Conservation (phyloP, 257 asterid genomes). For the Nicotiana noctiflora region DNA sequence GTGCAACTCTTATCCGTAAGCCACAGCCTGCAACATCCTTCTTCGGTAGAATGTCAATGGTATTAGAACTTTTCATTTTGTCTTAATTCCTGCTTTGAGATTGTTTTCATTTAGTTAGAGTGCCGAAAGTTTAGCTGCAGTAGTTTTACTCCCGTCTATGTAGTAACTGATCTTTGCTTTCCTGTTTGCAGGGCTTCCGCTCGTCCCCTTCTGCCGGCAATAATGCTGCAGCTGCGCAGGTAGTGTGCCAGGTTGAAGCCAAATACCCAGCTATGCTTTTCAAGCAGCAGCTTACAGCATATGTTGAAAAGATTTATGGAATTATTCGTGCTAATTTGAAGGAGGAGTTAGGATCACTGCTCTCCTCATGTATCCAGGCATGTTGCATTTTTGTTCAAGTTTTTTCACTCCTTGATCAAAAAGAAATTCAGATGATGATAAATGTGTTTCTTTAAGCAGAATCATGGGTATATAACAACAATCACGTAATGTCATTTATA, state of each 20-base stretch:
- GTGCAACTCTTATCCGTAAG: slow-evolving; percentile 64
- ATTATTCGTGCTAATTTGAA: slow-evolving; percentile 91
- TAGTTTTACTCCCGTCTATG: neutral
- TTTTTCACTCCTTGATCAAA: neutral
- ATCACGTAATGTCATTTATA: neutral
- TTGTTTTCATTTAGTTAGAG: neutral
- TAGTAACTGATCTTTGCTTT: neutral
- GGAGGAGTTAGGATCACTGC: slow-evolving; percentile 68
- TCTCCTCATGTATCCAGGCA: slow-evolving; percentile 90
- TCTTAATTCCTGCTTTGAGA: neutral
- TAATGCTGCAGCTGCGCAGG: slow-evolving; percentile 45
- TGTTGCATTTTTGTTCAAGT: neutral
- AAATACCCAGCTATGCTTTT: slow-evolving; percentile 94
- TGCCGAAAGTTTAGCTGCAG: neutral
- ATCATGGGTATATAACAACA: neutral
- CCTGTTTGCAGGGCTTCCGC: slow-evolving; percentile 66
- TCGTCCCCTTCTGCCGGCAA: slow-evolving; percentile 72
- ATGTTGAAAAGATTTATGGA: slow-evolving; percentile 96
- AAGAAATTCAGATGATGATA: neutral
- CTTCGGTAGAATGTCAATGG: slow-evolving; percentile 98
- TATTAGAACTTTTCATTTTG: slow-evolving; percentile 23
- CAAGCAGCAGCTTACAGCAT: slow-evolving; percentile 96
- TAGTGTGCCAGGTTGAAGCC: slow-evolving; percentile 84
- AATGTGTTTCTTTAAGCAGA: neutral
- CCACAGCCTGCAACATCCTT: slow-evolving; percentile 76